phyloP scores from a whole-genome alignment of 2,329 filamentous ascomycete species.

The Penicillium sp. region DNA sequence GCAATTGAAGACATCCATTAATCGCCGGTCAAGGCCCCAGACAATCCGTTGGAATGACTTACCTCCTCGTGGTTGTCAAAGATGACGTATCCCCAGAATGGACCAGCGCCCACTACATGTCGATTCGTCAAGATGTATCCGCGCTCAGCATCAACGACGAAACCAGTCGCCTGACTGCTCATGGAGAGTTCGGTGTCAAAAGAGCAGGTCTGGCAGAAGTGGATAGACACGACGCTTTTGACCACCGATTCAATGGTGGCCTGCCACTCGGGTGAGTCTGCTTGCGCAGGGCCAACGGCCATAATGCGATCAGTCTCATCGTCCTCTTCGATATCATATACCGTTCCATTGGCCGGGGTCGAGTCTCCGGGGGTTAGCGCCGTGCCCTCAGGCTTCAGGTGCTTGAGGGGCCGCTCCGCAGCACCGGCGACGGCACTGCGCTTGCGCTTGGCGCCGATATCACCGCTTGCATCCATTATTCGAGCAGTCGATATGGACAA shows the following conservation, averaged over 20 bases:
- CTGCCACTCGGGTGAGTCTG: slow-evolving; percentile 86
- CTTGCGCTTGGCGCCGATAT: slow-evolving; percentile 55
- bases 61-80: slow-evolving; percentile 96
- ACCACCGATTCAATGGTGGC: slow-evolving; percentile 92
- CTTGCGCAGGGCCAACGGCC: slow-evolving; percentile 48
- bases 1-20: slow-evolving; percentile 7
- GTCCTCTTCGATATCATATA: slow-evolving; percentile 46
- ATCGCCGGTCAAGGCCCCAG: background rate
- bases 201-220: slow-evolving; percentile 95
- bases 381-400: slow-evolving; percentile 50
- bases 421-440: slow-evolving; percentile 51
- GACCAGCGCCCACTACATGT: slow-evolving; percentile 91
- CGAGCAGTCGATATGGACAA: slow-evolving; percentile 6
- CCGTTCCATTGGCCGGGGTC: slow-evolving; percentile 44
- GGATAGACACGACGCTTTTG: slow-evolving; percentile 94
- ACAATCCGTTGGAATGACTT: slow-evolving; percentile 16
- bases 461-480: slow-evolving; percentile 51
- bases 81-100: slow-evolving; percentile 97
- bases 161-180: slow-evolving; percentile 93
- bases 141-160: slow-evolving; percentile 91
- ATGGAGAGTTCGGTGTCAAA: slow-evolving; percentile 96
- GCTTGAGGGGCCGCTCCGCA: slow-evolving; percentile 55
- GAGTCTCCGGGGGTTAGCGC: slow-evolving; percentile 41
- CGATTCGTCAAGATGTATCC: slow-evolving; percentile 87
- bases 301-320: slow-evolving; percentile 47